Base-by-base conservation (phyloP, 1,139 yeast genomes). In the Taphrina deformans region DNA sequence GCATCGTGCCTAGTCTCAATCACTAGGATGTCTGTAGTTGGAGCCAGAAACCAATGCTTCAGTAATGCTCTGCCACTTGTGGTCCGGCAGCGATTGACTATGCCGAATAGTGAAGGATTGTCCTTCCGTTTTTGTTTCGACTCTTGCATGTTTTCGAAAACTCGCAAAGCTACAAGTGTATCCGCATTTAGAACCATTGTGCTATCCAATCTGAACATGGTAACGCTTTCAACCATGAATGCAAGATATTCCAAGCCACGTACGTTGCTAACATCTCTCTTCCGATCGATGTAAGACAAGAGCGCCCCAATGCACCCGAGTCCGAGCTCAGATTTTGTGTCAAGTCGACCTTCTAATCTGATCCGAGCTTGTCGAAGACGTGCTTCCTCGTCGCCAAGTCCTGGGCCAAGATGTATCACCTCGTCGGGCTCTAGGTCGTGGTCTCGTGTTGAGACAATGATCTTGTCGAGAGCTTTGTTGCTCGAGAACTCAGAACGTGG, bases 171-270 rank as follows among this genome's bases (percentile, higher is more conserved):
- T 38, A 70, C 67, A 33, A 79, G 68, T 45, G 79, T 72, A 55
- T 78, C 79, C n/a, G 73, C 70, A 69, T 79, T 80, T 27, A 79
- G 65, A 35, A 73, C 69, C 75, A 79, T 71, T 14, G 62, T 31
- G 1, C 10, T 53, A 3, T 55, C 53, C 48, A 64, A 35, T n/a
- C 48, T 55, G 26, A 67, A 66, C 48, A 62, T 58, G 24, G 55
- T 62, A 14, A 68, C 58, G 4, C 46, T 50, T 6, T 33, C 23
- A 27, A 68, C 64, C 27, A 67, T 26, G 14, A 38, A 27, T 9
- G 55, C 61, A 26, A 52, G 58, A 40, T 53, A 55, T 7, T 63
- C 65, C 5, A 52, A 27, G 31, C 52, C 35, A 14, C 35, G 26
- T 4, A 63, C 64, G 14, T 60, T 60, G 14, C 62, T 60, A 6